These are phyloP conservation scores for Diplotaxis tenuifolia DNA, from an alignment of 345 rosid genomes.

Conservation along the genomic window DNA sequence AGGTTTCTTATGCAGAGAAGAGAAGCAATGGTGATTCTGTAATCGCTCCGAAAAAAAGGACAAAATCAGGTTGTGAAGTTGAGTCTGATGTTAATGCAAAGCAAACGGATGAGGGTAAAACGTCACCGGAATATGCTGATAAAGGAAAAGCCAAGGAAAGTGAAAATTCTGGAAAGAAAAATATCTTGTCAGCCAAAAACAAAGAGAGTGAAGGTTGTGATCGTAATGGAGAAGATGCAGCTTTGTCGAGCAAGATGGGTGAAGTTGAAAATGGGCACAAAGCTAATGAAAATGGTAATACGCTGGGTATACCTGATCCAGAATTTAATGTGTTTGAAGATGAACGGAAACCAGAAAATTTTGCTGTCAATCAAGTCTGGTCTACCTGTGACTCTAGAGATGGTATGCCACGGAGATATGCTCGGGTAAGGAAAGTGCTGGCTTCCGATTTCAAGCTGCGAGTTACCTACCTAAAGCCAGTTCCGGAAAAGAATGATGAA, in stretches of 20 bases:
- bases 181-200: conserved; percentile 27
- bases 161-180: conserved; percentile 26
- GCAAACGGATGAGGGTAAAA: conserved; percentile 22
- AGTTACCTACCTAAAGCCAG: conserved; percentile 62
- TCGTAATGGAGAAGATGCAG: conserved; percentile 37
- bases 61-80: conserved; percentile 26
- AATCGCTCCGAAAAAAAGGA: conserved; percentile 41
- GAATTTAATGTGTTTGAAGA: conserved; percentile 62
- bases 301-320: conserved; percentile 48
- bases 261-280: conserved; percentile 28
- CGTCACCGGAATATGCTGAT: conserved; percentile 25
- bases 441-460: conserved; percentile 53
- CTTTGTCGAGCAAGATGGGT: conserved; percentile 15
- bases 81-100: conserved; percentile 14
- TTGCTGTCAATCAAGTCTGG: conserved; percentile 74
- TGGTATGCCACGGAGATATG: conserved; percentile 88
- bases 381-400: conserved; percentile 69
- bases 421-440: conserved; percentile 50
- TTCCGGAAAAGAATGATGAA: conserved; percentile 38
- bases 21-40: conserved; percentile 39
- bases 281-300: conserved; percentile 18
- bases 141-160: conserved; percentile 29
- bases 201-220: conserved; percentile 28
- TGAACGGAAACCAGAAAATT: conserved; percentile 40
- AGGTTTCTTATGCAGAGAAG: conserved; percentile 35